Percentiles rank a stretch among this genome's conserved stretches.
Conservation (phyloP, 495 filamentous ascomycete genomes). For the Rusavskia elegans region DNA sequence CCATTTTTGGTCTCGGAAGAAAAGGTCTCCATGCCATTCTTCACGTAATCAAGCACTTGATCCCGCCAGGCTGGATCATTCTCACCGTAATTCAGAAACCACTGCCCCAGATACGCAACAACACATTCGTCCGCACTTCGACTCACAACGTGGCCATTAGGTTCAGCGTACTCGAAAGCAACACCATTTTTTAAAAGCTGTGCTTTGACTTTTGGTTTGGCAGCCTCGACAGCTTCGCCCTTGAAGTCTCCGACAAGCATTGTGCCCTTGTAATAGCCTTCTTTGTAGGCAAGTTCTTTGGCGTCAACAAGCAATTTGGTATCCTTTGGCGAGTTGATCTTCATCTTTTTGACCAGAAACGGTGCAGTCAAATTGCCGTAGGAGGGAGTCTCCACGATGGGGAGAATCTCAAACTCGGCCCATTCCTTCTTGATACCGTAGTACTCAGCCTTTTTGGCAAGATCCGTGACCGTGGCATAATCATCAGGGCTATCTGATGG, state of each 20-base stretch:
- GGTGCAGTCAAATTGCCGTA: slow-evolving; percentile 77
- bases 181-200: slow-evolving; percentile 62
- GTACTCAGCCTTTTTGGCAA: slow-evolving; percentile 93
- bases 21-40: slow-evolving; percentile 64
- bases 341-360: slow-evolving; percentile 75
- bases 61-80: slow-evolving; percentile 62
- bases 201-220: slow-evolving; percentile 72
- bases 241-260: slow-evolving; percentile 84
- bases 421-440: slow-evolving; percentile 96
- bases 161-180: slow-evolving; percentile 86
- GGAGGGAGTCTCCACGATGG: slow-evolving; percentile 79
- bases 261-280: slow-evolving; percentile 91
- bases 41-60: slow-evolving; percentile 55
- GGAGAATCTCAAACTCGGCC: slow-evolving; percentile 73
- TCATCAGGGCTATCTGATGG: slow-evolving; percentile 94
- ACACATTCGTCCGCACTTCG: slow-evolving; percentile 81
- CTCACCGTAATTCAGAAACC: slow-evolving; percentile 93
- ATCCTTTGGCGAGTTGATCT: slow-evolving; percentile 94
- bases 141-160: slow-evolving; percentile 73
- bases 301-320: slow-evolving; percentile 77
- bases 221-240: slow-evolving; percentile 68
- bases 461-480: slow-evolving; percentile 73
- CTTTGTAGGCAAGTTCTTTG: slow-evolving; percentile 92
- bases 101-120: slow-evolving; percentile 87
- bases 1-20: slow-evolving; percentile 62